A percentile compares a stretch with the other conserved stretches of the same genome.
Evolutionary conservation across 768 basidiomycete genomes (phyloP).

Genomic region (Rubroboletus pulcherrimus): DNA sequence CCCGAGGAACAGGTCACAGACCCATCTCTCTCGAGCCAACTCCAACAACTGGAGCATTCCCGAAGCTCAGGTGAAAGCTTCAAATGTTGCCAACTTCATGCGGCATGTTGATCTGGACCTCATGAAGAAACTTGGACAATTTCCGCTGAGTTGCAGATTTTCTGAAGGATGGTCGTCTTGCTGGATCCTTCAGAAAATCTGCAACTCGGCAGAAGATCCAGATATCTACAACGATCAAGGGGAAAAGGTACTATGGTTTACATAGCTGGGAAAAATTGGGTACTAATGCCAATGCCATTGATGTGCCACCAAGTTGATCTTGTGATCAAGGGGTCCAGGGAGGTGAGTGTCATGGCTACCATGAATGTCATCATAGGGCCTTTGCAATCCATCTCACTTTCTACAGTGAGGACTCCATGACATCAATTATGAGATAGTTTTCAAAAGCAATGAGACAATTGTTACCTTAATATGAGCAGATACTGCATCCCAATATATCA

Average conservation of each 20-base stretch:
- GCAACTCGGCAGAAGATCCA: background rate
- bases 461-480: background rate
- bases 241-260: background rate
- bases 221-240: background rate
- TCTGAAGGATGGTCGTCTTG: too few relatives aligned
- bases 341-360: too few relatives aligned
- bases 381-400: background rate
- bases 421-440: background rate
- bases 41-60: background rate
- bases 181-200: background rate
- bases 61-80: background rate
- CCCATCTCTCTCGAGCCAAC: background rate
- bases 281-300: background rate
- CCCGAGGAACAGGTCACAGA: background rate
- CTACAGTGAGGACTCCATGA: background rate
- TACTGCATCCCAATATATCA: background rate
- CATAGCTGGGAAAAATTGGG: background rate
- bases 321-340: background rate
- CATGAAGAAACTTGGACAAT: background rate
- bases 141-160: too few relatives aligned
- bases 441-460: background rate
- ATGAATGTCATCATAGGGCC: background rate
- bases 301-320: background rate
- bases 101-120: background rate
- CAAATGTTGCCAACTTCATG: background rate